A percentile compares a stretch with the other conserved stretches of the same genome.
These are phyloP conservation scores for Boletus patriciae DNA, from an alignment of 768 basidiomycete species.

Conservation along the genomic window DNA sequence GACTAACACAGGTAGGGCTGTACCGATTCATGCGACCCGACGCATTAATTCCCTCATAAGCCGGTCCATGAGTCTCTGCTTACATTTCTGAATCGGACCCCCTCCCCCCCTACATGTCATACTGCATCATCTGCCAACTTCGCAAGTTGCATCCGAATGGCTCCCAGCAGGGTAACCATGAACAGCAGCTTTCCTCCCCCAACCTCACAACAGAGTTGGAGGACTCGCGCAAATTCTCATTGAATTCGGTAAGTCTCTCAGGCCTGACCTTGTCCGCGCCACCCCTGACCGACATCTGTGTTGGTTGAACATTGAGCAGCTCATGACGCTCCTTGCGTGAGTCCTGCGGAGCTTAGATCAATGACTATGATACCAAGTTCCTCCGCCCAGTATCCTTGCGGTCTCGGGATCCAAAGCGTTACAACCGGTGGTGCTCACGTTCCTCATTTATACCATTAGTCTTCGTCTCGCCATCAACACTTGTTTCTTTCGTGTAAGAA, in stretches of 20 bases:
- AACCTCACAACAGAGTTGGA: slow-evolving; percentile 10
- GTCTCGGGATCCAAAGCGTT: slow-evolving; percentile 12
- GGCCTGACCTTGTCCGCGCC: too few species aligned
- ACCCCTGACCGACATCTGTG: not conserved
- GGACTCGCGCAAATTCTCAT: slow-evolving; percentile 13
- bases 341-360: not conserved
- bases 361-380: not conserved
- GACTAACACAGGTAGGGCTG: too few species aligned
- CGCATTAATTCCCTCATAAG: too few species aligned
- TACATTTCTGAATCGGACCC: too few species aligned
- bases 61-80: too few species aligned
- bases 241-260: slow-evolving; percentile 16
- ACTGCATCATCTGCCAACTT: not conserved
- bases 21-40: too few species aligned
- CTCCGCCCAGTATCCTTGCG: slow-evolving; percentile 7
- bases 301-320: not conserved
- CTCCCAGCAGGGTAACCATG: too few species aligned
- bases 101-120: not conserved
- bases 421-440: slow-evolving; percentile 5
- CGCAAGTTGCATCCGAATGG: not conserved
- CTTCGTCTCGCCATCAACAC: slow-evolving; percentile 14
- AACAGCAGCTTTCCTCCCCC: not conserved
- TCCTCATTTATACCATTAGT: slow-evolving; percentile 28
- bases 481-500: slow-evolving; percentile 11
- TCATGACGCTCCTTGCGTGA: slow-evolving; percentile 21